A percentile compares a stretch with the other conserved stretches of the same genome.
Evolutionary conservation across 2,329 filamentous ascomycete species (phyloP).

Genomic region (Phyllosticta paracitricarpa): DNA sequence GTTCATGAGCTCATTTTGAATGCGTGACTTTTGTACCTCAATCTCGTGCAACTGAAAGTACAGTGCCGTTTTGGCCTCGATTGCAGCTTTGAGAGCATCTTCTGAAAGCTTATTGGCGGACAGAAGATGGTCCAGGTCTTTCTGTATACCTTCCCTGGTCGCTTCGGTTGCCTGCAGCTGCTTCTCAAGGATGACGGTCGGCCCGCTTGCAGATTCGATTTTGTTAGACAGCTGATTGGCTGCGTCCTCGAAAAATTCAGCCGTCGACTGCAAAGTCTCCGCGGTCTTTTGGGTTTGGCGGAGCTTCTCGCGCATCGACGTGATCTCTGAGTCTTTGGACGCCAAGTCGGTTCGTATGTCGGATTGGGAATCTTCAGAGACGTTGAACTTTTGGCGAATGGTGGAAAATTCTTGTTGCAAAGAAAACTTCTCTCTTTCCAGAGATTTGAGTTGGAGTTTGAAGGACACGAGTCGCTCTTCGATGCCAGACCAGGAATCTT

Average conservation of each 20-base stretch:
- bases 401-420: slow-evolving; percentile 17
- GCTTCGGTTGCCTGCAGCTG: slow-evolving; percentile 5
- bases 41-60: slow-evolving; percentile 17
- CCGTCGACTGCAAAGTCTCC: slow-evolving; percentile 2
- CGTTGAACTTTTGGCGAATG: slow-evolving; percentile 16
- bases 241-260: slow-evolving; percentile 3
- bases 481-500: slow-evolving; percentile 19
- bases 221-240: slow-evolving; percentile 2
- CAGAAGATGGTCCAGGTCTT: background rate
- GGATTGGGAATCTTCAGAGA: slow-evolving; percentile 15
- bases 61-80: slow-evolving; percentile 2
- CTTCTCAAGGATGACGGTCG: slow-evolving; percentile 6
- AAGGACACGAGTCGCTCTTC: slow-evolving; percentile 16
- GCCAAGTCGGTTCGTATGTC: slow-evolving; percentile 13
- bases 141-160: slow-evolving; percentile 4
- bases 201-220: slow-evolving; percentile 1
- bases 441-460: slow-evolving; percentile 15
- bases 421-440: slow-evolving; percentile 16
- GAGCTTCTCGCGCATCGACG: background rate
- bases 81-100: slow-evolving; percentile 1
- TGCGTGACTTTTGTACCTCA: slow-evolving; percentile 14
- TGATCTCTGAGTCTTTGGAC: slow-evolving; percentile 3
- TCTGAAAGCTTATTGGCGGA: slow-evolving; percentile 2
- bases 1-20: slow-evolving; percentile 17
- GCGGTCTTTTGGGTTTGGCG: slow-evolving; percentile 1